These are phyloP conservation scores for Bimuria novae-zelandiae DNA, from an alignment of 2,329 filamentous ascomycete genomes.

Conservation along the genomic window DNA sequence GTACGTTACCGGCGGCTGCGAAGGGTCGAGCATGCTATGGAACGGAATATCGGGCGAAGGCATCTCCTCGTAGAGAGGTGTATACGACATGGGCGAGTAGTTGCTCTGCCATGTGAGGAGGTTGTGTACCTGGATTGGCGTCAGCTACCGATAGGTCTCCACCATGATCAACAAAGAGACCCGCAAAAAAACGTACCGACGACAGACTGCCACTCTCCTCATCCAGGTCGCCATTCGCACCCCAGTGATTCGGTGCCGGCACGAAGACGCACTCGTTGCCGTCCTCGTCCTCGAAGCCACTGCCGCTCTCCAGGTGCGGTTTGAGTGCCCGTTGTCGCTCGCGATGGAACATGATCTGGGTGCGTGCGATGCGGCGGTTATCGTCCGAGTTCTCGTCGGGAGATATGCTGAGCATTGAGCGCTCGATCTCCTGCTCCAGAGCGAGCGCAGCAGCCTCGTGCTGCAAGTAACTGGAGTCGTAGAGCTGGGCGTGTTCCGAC, in stretches of 20 bases:
- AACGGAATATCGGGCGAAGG: conserved; percentile 42
- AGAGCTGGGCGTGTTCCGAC: conserved; percentile 44
- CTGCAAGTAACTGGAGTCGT: conserved; percentile 43
- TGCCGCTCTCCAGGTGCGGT: conserved; percentile 44
- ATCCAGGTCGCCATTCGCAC: conserved; percentile 43
- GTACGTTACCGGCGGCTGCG: conserved; percentile 38
- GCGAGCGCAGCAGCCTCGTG: conserved; percentile 42
- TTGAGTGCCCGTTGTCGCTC: conserved; percentile 41
- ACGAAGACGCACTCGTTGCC: conserved; percentile 45
- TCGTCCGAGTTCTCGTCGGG: conserved; percentile 45
- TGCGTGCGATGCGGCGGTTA: conserved; percentile 38
- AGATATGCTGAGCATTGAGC: conserved; percentile 38
- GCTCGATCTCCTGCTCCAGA: conserved; percentile 40
- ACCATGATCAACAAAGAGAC: conserved; percentile 1
- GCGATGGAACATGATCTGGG: conserved; percentile 42
- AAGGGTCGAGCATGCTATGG: conserved; percentile 40
- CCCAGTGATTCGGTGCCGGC: conserved; percentile 45
- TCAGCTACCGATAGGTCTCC: neutral
- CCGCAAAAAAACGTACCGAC: conserved; percentile 30
- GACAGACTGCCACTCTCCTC: conserved; percentile 45
- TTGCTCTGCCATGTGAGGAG: conserved; percentile 44
- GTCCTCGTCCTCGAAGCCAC: conserved; percentile 40
- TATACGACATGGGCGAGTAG: conserved; percentile 40
- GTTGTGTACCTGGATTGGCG: conserved; percentile 35
- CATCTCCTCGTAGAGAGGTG: conserved; percentile 39